Evolutionary conservation across 805 yeast species (phyloP), one percentile per base, ranked within the genome.

Genomic region (Barnettozyma vustinii): DNA sequence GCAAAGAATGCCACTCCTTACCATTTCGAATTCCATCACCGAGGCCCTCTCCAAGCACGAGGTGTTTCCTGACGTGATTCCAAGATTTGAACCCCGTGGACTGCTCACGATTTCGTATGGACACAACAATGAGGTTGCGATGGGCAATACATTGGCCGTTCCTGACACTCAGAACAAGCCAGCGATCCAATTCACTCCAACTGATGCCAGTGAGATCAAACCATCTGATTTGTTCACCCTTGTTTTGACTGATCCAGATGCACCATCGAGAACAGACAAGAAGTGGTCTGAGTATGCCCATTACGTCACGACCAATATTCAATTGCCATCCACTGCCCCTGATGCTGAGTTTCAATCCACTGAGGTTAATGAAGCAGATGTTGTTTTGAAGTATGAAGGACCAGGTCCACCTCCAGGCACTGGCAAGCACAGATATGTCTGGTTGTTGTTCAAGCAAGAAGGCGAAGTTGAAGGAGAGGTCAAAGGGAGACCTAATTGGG

Each of bases 391-490:
- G 6, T 89, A 90, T 66, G 61, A 69, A 56, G 96, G 96, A 0
- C 96, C 97, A 3, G 96, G 79, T 5, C 97, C 97, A n/a, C 97
- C 97, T 37, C 76, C 77, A 43, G 81, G 81, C 48, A 86, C 96
- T 0, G 92, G 95, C 13, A 78, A 83, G 61, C 97, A 91, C 71
- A 81, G 97, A 55, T 91, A 91, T 64, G 88, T 87, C 18, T 87
- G 85, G 58, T 58, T 88, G 48, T 68, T 91, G 52, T 88, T 73
- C 66, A 84, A 83, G 67, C 95, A 84, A 71, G 60, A 76, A 68
- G 30, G 68, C 58, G 54, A 71, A 63, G 33, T 69, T 37, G 52
- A 56, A 2, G 56, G 58, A 15, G 41, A 73, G 44, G 62, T 72
- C 81, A 21, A 50, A 62, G 21, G 83, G 75, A 74, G 95, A 61